Percentiles rank a stretch among this genome's conserved stretches.
These are phyloP conservation scores for Penicillium italicum DNA, from an alignment of 2,329 filamentous ascomycete species.

Conservation along the genomic window DNA sequence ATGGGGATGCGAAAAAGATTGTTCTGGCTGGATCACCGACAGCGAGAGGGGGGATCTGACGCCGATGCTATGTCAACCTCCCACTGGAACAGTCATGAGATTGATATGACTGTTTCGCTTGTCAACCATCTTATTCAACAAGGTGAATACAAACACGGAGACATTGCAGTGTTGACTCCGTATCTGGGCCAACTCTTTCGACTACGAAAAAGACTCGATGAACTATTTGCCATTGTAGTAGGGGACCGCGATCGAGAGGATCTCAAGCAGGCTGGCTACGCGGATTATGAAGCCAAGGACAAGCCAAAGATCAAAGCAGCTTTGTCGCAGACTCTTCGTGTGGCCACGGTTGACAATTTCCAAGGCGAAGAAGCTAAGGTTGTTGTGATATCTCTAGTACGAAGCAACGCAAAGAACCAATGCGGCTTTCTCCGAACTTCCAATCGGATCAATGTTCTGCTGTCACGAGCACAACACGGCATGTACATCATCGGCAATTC, in stretches of 20 bases:
- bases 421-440: constrained; percentile 64
- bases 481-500: constrained; percentile 69
- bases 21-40: constrained; percentile 52
- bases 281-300: constrained; percentile 23
- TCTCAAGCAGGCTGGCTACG: constrained; percentile 43
- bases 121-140: constrained; percentile 65
- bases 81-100: constrained; percentile 53
- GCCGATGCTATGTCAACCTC: constrained; percentile 37
- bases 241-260: constrained; percentile 61
- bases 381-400: constrained; percentile 65
- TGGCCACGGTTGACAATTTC: constrained; percentile 71
- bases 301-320: constrained; percentile 37
- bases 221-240: constrained; percentile 58
- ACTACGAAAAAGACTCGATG: constrained; percentile 38
- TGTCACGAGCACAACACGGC: constrained; percentile 64
- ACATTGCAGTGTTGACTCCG: constrained; percentile 68
- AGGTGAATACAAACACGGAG: constrained; percentile 55
- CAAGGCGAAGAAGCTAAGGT: constrained; percentile 74
- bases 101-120: constrained; percentile 60
- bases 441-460: constrained; percentile 67
- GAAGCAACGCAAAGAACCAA: constrained; percentile 59
- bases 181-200: constrained; percentile 54
- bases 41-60: constrained; percentile 37
- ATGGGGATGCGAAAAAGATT: constrained; percentile 48
- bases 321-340: constrained; percentile 49